Conservation (phyloP, 441 rosid genomes). For the Euphorbia celastroides region DNA sequence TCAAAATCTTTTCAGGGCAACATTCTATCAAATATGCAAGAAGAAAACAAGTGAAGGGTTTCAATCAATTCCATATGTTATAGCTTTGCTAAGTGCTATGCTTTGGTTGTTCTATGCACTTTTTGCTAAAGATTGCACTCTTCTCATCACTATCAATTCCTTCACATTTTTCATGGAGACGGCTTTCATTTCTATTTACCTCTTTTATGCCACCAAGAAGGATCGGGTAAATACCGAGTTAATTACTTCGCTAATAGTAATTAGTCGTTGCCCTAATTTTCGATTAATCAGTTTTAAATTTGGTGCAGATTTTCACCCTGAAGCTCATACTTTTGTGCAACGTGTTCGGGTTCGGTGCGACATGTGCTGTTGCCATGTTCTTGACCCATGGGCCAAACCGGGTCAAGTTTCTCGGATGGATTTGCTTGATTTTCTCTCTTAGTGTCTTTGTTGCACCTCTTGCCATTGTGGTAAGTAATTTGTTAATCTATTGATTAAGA, state of each 20-base stretch:
- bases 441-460: slow-evolving; percentile 71
- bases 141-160: slow-evolving; percentile 67
- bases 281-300: too few relatives aligned
- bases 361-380: slow-evolving; percentile 38
- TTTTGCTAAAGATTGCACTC: slow-evolving; percentile 38
- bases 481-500: not conserved
- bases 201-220: slow-evolving; percentile 55
- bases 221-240: slow-evolving; percentile 39
- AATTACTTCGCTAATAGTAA: not conserved
- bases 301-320: slow-evolving; percentile 39
- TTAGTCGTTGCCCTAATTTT: too few relatives aligned
- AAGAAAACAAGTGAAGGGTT: slow-evolving; percentile 71
- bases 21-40: slow-evolving; percentile 57
- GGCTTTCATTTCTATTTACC: slow-evolving; percentile 40
- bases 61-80: slow-evolving; percentile 68
- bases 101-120: slow-evolving; percentile 73
- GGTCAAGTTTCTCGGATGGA: slow-evolving; percentile 51
- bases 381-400: slow-evolving; percentile 35
- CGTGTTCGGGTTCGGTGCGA: slow-evolving; percentile 50
- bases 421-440: slow-evolving; percentile 60
- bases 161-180: slow-evolving; percentile 42
- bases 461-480: slow-evolving; percentile 41
- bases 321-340: slow-evolving; percentile 45
- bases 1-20: slow-evolving; percentile 35
- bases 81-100: slow-evolving; percentile 68